A percentile compares a stretch with the other conserved stretches of the same genome.
These are phyloP conservation scores for Eucalyptus curtisii DNA, from an alignment of 345 rosid species.

Conservation along the genomic window DNA sequence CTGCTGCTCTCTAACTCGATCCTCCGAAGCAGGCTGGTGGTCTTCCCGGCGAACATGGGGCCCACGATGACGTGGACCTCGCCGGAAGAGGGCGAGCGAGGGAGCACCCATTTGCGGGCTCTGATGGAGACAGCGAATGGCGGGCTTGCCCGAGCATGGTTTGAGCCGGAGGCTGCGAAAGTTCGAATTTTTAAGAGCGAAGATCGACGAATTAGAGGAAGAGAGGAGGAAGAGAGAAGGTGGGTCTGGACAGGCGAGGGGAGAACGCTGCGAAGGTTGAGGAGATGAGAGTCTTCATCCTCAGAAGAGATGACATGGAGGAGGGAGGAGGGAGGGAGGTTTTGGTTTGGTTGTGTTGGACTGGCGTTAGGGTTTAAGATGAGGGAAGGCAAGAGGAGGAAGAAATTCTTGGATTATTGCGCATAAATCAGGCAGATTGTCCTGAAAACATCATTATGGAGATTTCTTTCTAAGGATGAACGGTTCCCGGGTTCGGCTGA, in stretches of 20 bases:
- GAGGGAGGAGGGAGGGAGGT: not conserved
- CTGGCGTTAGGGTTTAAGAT: not conserved
- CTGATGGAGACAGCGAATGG: not conserved
- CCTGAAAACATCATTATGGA: not conserved
- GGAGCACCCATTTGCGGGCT: slow-evolving; percentile 9
- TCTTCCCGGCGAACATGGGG: slow-evolving; percentile 67
- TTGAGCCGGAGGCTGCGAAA: slow-evolving; percentile 3
- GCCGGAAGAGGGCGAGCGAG: slow-evolving; percentile 17
- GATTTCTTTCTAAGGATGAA: not conserved
- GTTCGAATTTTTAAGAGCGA: not conserved
- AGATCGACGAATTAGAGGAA: slow-evolving; percentile 5
- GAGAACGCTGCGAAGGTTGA: slow-evolving; percentile 16
- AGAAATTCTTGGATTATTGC: not conserved
- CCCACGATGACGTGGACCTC: slow-evolving; percentile 78
- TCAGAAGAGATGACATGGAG: slow-evolving; percentile 19
- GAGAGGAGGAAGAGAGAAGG: not conserved
- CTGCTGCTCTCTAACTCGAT: slow-evolving; percentile 36
- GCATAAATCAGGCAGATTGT: not conserved
- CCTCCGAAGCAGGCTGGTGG: slow-evolving; percentile 61
- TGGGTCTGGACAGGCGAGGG: slow-evolving; percentile 5
- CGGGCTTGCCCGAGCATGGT: not conserved
- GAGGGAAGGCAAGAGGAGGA: not conserved
- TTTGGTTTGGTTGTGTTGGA: not conserved
- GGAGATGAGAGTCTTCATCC: slow-evolving; percentile 32
- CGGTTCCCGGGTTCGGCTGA: fast-evolving